These are phyloP conservation scores for Coniferiporia sulphurascens DNA, from an alignment of 1,284 basidiomycete genomes.

Conservation along the genomic window DNA sequence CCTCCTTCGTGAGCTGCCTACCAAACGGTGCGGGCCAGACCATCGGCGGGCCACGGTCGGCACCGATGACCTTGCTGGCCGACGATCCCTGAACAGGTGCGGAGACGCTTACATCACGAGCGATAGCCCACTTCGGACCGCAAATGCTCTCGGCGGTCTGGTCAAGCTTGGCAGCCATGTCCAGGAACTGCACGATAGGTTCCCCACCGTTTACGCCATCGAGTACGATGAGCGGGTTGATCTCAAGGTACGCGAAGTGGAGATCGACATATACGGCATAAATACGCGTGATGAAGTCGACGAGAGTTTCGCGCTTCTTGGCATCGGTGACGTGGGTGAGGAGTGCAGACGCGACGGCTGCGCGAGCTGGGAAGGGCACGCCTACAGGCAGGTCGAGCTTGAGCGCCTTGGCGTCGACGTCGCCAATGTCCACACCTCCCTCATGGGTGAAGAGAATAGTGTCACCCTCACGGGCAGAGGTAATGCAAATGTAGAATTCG, in stretches of 20 bases:
- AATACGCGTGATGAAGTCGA: slow-evolving; percentile 92
- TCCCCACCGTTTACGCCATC: slow-evolving; percentile 73
- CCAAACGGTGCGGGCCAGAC: slow-evolving; percentile 98
- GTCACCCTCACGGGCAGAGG: slow-evolving; percentile 92
- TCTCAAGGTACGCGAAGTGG: slow-evolving; percentile 98
- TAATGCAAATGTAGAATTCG: slow-evolving; percentile 99
- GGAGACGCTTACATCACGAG: slow-evolving; percentile 82
- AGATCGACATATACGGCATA: slow-evolving; percentile 98
- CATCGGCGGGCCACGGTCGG: slow-evolving; percentile 97
- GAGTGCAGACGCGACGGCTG: slow-evolving; percentile 68
- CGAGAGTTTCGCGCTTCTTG: slow-evolving; percentile 80
- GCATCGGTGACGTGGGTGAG: slow-evolving; percentile 73
- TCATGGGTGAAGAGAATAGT: slow-evolving; percentile 98
- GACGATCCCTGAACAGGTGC: slow-evolving; percentile 43
- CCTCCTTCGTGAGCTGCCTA: slow-evolving; percentile 96
- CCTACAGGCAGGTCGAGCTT: slow-evolving; percentile 83
- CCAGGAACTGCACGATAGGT: slow-evolving; percentile 91
- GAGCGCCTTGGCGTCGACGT: slow-evolving; percentile 97
- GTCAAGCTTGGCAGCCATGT: slow-evolving; percentile 99
- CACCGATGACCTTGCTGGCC: slow-evolving; percentile 52
- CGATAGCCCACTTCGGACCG: slow-evolving; percentile 98
- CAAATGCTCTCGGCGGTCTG: slow-evolving; percentile 98
- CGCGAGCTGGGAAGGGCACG: slow-evolving; percentile 75
- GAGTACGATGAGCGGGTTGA: slow-evolving; percentile 96
- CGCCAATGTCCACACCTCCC: slow-evolving; percentile 97